Conservation (phyloP, 805 yeast species). For the Candida koratica region DNA sequence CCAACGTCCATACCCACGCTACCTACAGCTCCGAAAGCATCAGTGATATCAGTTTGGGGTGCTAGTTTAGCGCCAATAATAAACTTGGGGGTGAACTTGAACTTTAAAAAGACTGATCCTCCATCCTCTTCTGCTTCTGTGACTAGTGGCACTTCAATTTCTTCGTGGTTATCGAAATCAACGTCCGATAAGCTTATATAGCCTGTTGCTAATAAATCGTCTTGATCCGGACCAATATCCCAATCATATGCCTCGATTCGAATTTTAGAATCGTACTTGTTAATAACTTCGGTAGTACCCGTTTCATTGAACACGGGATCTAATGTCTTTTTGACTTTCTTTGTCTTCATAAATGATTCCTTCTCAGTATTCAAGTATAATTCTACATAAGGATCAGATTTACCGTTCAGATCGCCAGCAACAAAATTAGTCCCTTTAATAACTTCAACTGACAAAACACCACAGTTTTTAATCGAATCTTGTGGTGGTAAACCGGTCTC, state of each 20-base stretch:
- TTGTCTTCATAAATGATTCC: slow-evolving; percentile 63
- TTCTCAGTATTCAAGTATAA: slow-evolving; percentile 62
- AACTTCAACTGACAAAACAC: slow-evolving; percentile 60
- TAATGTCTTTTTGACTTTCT: slow-evolving; percentile 79
- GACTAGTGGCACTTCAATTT: slow-evolving; percentile 49
- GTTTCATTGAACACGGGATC: slow-evolving; percentile 87
- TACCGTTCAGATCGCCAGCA: slow-evolving; percentile 88
- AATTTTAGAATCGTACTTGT: slow-evolving; percentile 59
- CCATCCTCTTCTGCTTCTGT: slow-evolving; percentile 50
- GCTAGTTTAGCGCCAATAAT: slow-evolving; percentile 44
- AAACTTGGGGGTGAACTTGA: slow-evolving; percentile 69
- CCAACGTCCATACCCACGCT: slow-evolving; percentile 39
- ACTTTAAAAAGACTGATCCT: slow-evolving; percentile 59
- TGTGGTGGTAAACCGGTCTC: slow-evolving; percentile 59
- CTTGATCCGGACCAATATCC: slow-evolving; percentile 88
- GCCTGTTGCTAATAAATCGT: slow-evolving; percentile 76
- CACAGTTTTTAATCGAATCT: slow-evolving; percentile 74
- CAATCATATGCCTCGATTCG: slow-evolving; percentile 70
- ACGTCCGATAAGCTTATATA: slow-evolving; percentile 49
- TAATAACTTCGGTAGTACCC: slow-evolving; percentile 50
- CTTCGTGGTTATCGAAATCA: slow-evolving; percentile 41
- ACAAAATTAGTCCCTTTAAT: slow-evolving; percentile 63
- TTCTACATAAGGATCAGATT: slow-evolving; percentile 86
- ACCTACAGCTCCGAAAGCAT: slow-evolving; percentile 46
- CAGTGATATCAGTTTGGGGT: slow-evolving; percentile 17